A percentile compares a stretch with the other conserved stretches of the same genome.
These are phyloP conservation scores for Pyrenophora teres DNA, from an alignment of 2,329 filamentous ascomycete genomes.

Conservation along the genomic window DNA sequence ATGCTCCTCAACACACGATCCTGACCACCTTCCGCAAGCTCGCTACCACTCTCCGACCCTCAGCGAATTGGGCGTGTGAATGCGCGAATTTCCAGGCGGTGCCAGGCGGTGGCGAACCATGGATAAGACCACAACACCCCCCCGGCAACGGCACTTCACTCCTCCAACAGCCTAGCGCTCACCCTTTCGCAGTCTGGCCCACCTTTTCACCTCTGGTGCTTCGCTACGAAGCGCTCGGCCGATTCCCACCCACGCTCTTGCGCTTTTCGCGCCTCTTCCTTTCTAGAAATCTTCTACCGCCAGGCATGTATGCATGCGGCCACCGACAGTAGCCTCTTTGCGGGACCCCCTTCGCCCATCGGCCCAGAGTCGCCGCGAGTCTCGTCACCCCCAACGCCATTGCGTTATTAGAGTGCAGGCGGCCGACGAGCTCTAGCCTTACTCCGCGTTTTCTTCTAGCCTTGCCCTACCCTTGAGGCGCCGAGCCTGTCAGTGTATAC, in stretches of 20 bases:
- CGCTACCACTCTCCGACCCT: conserved; percentile 4
- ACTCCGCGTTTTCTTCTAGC: conserved; percentile 38
- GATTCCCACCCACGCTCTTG: conserved; percentile 8
- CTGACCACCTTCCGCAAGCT: conserved; percentile 7
- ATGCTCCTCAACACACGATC: not conserved
- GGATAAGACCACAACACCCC: not conserved
- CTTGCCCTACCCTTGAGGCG: conserved; percentile 21
- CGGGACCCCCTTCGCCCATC: conserved; percentile 7
- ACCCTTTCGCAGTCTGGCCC: conserved; percentile 12
- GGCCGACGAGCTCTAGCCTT: conserved; percentile 19
- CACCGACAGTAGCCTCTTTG: conserved; percentile 2
- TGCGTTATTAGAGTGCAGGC: conserved; percentile 14
- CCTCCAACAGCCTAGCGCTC: conserved; percentile 11
- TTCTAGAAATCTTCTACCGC: conserved; percentile 30
- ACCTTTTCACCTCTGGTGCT: not conserved
- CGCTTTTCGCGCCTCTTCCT: conserved; percentile 21
- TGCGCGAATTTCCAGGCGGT: conserved; percentile 21
- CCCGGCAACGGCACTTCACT: conserved; percentile 14
- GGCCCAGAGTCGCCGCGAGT: conserved; percentile 16
- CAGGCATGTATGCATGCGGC: conserved; percentile 6
- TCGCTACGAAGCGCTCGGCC: conserved; percentile 16
- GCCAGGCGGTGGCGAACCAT: conserved; percentile 14
- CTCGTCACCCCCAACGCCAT: conserved; percentile 8
- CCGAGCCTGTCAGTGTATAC: conserved; percentile 2
- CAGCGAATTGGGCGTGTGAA: conserved; percentile 8